Conservation (phyloP, 1,284 basidiomycete genomes). For the Fomes fomentarius region DNA sequence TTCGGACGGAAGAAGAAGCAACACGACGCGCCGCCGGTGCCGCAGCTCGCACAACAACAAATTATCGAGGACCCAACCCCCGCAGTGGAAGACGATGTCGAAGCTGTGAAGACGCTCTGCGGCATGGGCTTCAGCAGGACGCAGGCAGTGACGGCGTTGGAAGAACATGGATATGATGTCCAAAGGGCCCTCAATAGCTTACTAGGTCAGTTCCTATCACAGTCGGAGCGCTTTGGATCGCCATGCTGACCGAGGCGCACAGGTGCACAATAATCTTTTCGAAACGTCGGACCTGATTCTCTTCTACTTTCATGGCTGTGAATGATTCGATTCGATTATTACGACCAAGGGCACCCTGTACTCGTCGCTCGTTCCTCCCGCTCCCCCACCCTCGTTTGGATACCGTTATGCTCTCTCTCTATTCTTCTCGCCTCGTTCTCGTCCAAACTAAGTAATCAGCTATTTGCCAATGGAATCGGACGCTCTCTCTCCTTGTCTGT, state of each 20-base stretch:
- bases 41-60: conserved; percentile 44
- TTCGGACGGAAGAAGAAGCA: conserved; percentile 76
- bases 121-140: conserved; percentile 83
- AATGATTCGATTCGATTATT: conserved; percentile 15
- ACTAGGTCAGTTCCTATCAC: conserved; percentile 35
- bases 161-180: conserved; percentile 76
- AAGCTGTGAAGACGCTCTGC: conserved; percentile 75
- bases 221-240: background rate
- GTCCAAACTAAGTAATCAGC: conserved; percentile 22
- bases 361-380: conserved; percentile 22
- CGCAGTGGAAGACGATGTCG: conserved; percentile 72
- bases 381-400: conserved; percentile 30
- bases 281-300: conserved; percentile 4
- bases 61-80: conserved; percentile 58
- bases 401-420: conserved; percentile 23
- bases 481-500: conserved; percentile 13
- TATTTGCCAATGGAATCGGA: conserved; percentile 19
- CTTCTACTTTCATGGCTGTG: conserved; percentile 17
- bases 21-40: conserved; percentile 49
- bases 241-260: conserved; percentile 1
- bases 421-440: conserved; percentile 7
- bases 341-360: conserved; percentile 24
- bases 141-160: conserved; percentile 79
- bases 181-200: conserved; percentile 74
- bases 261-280: conserved; percentile 23